Conservation (phyloP, 2,329 filamentous ascomycete genomes). For the Colletotrichum gloeosporioides region DNA sequence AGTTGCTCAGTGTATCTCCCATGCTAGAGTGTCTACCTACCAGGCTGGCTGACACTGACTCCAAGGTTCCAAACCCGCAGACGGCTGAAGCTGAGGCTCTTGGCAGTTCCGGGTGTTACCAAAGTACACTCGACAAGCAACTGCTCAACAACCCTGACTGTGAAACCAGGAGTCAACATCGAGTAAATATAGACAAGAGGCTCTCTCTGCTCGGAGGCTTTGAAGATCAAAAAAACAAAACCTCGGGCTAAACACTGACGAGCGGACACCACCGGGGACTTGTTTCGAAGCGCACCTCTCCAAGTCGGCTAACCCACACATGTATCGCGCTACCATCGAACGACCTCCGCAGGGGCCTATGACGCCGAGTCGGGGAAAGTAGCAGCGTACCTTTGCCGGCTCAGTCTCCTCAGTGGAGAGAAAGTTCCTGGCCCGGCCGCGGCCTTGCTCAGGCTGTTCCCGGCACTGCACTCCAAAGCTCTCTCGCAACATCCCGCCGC, state of each 20-base stretch:
- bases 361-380: conserved; percentile 16
- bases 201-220: not conserved
- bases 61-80: not conserved
- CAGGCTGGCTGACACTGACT: not conserved
- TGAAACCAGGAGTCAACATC: not conserved
- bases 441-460: conserved; percentile 14
- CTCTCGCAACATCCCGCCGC: not conserved
- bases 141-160: not conserved
- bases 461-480: conserved; percentile 15
- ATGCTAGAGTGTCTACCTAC: not conserved
- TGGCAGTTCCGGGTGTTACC: not conserved
- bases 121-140: not conserved
- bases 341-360: conserved; percentile 13
- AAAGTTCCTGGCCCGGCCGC: conserved; percentile 12
- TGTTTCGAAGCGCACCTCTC: not conserved
- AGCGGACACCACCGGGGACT: conserved; percentile 5
- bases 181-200: not conserved
- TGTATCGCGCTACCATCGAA: conserved; percentile 20
- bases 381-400: conserved; percentile 13
- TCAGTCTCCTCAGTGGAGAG: conserved; percentile 5
- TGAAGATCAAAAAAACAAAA: not conserved
- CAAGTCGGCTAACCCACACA: not conserved
- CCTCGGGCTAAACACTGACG: not conserved
- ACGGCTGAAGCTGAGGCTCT: not conserved
- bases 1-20: not conserved